Base-by-base conservation (phyloP, 331 rosid genomes). In the Stylosanthes scabra region DNA sequence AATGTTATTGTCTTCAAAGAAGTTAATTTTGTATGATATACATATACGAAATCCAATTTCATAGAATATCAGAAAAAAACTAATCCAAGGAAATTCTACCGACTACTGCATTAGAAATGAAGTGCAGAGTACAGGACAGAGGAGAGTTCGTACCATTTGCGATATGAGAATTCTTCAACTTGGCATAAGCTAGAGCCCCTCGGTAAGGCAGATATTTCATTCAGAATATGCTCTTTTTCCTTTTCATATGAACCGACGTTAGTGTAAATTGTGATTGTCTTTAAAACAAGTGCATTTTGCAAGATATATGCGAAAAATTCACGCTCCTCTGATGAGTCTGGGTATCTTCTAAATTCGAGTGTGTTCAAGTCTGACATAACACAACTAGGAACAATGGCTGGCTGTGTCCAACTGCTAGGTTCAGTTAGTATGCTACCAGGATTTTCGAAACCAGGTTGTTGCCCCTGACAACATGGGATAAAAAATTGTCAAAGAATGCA, bases 321-420 rank as follows among this genome's bases (percentile, higher is more conserved):
- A 2, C 39, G 15, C 41, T 67, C 70, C 25, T 20, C 37, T 49
- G 4, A 6, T 13, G 0, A 59, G 64, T 54, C 70, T 37, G 0
- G 5, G 27, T 13, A 76, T 59, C 57, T 27, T 49, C 6, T 25
- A 10, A 37, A 46, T 14, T 68, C 4, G 47, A 59, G 1, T 3
- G 3, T 3, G 20, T 11, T 57, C 13, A 75, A 9, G 9, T 57
- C 46, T 15, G 61, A 56, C 9, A 5, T 2, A 11, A 75, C 13
- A 37, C 80, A 75, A 5, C 46, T 27, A 67, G 74, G 74, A 56
- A 34, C 68, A 67, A 3, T 44, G 25, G 13, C 8, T 46, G 80
- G 68, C 28, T 12, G 52, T 47, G 52, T 47, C 14, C 52, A 47
- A 47, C 14, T n/a, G n/a, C 15, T 11, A 3, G 8, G 12, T 45